Evolutionary conservation across 164 flowering plant genomes (phyloP).

Genomic region (Brasenia schreberi): DNA sequence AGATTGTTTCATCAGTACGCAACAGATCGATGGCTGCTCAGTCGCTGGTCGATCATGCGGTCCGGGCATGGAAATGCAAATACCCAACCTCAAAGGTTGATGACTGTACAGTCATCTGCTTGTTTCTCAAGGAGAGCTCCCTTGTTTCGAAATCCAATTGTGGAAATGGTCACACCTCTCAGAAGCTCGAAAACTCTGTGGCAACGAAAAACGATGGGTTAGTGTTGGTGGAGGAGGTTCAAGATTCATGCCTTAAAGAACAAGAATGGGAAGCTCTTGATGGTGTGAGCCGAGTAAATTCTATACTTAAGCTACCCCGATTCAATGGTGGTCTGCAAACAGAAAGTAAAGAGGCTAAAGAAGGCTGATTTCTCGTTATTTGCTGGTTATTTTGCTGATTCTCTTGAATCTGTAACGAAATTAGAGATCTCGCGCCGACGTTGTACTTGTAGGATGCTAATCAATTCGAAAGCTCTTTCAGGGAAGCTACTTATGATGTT

Average conservation of each 20-base stretch:
- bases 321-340: conserved; percentile 1
- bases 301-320: conserved; percentile 20
- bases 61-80: conserved; percentile 45
- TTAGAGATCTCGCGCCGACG: not conserved
- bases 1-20: conserved; percentile 46
- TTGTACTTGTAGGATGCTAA: not conserved
- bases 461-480: not conserved
- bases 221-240: not conserved
- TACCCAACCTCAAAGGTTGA: conserved; percentile 52
- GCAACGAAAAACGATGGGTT: not conserved
- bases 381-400: not conserved
- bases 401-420: not conserved
- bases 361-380: not conserved
- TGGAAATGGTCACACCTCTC: not conserved
- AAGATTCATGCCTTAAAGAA: not conserved
- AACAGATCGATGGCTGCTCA: conserved; percentile 48
- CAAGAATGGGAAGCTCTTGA: conserved; percentile 21
- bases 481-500: not conserved
- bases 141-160: conserved; percentile 3
- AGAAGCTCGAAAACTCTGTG: not conserved
- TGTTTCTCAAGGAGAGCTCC: conserved; percentile 35
- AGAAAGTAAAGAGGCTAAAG: not conserved
- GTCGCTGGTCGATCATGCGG: conserved; percentile 39
- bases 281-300: conserved; percentile 17
- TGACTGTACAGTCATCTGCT: conserved; percentile 64